Base-by-base conservation (phyloP, 2,329 filamentous ascomycete genomes). In the Botrytis galanthina region DNA sequence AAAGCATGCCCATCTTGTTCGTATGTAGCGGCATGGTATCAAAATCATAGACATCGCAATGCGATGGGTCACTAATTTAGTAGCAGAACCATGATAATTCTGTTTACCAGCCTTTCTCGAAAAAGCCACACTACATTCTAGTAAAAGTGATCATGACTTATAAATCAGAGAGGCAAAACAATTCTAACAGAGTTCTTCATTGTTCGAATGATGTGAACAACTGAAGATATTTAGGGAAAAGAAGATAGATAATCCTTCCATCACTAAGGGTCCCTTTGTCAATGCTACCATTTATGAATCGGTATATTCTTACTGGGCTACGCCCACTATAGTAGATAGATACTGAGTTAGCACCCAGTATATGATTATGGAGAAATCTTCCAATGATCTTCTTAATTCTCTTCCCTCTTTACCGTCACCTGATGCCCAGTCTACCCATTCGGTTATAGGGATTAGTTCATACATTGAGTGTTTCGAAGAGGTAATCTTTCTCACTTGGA, bases 61-160 rank as follows among this genome's bases (percentile, higher is more conserved):
- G 37, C n/a, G 66, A 44, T 69, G 48, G 26, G 66, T 42, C 54
- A 37, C 48, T 69, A 69, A 69, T 69, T 32, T 18, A 42, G 39
- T 59, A 39, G 26, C 66, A 57, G 48, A 68, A 32, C 54, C 35
- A 42, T 42, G 20, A 37, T n/a, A 32, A 26, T 54, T 57, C 48
- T 68, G 48, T 57, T 51, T 68, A 68, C 46, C 16, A 68, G 39
- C 57, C 18, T 57, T 22, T 14, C 10, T 42, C 1, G 5, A 16
- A 22, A 48, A 22, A 57, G 10, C 10, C 29, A 35, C 10, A 9
- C 18, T 16, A 42, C 42, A 46, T 48, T 42, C n/a, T 16, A 42
- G 26, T 57, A 35, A 68, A 42, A 54, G 5, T 57, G 35, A 68
- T 57, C 48, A 54, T n/a, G 10, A 54, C 7, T 14, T 39, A 12